A percentile compares a stretch with the other conserved stretches of the same genome.
These are phyloP conservation scores for Malus orientalis DNA, from an alignment of 306 rosid genomes.

Conservation along the genomic window DNA sequence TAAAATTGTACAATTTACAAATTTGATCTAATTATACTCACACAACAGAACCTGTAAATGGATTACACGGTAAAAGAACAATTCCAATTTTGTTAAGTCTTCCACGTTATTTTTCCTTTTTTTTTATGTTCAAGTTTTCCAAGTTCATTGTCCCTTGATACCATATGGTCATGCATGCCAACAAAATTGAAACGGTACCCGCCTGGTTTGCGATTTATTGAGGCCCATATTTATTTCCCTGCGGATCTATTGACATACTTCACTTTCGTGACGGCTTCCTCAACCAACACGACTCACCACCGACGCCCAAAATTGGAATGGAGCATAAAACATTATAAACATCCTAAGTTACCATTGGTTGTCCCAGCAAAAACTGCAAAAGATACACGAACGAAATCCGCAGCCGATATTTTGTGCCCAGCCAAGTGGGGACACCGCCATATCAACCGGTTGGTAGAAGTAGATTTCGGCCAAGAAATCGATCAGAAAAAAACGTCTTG, in stretches of 20 bases:
- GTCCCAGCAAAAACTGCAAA: not conserved
- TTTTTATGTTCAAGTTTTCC: not conserved
- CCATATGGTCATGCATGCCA: not conserved
- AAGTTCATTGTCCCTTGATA: conserved; percentile 4
- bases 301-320: conserved; percentile 35
- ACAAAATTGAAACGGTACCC: not conserved
- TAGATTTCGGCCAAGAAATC: conserved; percentile 14
- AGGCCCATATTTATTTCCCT: not conserved
- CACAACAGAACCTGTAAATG: not conserved
- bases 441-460: conserved; percentile 34
- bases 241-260: not conserved
- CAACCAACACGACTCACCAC: conserved; percentile 10
- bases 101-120: not conserved
- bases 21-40: not conserved
- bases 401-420: conserved; percentile 25
- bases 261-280: conserved; percentile 25
- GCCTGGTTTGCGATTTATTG: not conserved
- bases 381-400: conserved; percentile 21
- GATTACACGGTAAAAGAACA: not conserved
- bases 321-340: not conserved
- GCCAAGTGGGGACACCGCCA: conserved; percentile 54
- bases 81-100: not conserved
- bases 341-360: not conserved
- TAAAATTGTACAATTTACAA: not conserved
- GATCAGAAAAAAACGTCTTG: conserved; percentile 23